Evolutionary conservation across 345 rosid genomes (phyloP).

Genomic region (Dipteronia dyeriana): DNA sequence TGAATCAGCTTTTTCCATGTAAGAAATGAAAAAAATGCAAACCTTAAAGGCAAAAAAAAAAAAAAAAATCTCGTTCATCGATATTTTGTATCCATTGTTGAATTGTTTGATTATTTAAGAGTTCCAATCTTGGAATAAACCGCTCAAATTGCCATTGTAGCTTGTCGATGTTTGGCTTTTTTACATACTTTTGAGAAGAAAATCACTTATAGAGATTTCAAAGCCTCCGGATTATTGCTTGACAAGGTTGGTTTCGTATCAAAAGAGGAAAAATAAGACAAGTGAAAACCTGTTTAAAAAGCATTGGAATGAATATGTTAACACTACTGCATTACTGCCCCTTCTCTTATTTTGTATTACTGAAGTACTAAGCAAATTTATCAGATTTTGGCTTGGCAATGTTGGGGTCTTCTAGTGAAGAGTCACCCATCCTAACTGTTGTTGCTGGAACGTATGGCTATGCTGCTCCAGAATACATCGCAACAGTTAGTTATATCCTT

Average conservation of each 20-base stretch:
- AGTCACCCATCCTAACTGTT: slow-evolving; percentile 44
- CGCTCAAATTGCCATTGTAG: slow-evolving; percentile 71
- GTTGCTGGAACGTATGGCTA: slow-evolving; percentile 48
- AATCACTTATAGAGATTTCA: slow-evolving; percentile 81
- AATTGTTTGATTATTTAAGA: slow-evolving; percentile 29
- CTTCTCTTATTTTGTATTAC: not conserved
- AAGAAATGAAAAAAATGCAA: slow-evolving; percentile 25
- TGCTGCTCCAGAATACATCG: slow-evolving; percentile 67
- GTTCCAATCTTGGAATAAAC: slow-evolving; percentile 60
- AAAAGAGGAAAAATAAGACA: too few species aligned
- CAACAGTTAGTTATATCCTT: slow-evolving; percentile 42
- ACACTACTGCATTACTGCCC: not conserved
- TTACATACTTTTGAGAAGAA: slow-evolving; percentile 65
- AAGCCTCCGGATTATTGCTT: slow-evolving; percentile 75
- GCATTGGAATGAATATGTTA: too few species aligned
- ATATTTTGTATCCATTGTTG: not conserved
- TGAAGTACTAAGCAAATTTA: slow-evolving; percentile 58
- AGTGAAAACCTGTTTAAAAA: slow-evolving; percentile 9
- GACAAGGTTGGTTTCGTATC: slow-evolving; percentile 51
- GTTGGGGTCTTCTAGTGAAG: slow-evolving; percentile 53
- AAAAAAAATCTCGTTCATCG: not conserved
- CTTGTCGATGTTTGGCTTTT: slow-evolving; percentile 79
- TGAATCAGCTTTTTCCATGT: slow-evolving; percentile 75
- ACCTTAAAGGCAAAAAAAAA: not conserved
- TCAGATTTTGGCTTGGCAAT: slow-evolving; percentile 74